These are phyloP conservation scores for Prunella vulgaris DNA, from an alignment of 257 asterid species.

Conservation along the genomic window DNA sequence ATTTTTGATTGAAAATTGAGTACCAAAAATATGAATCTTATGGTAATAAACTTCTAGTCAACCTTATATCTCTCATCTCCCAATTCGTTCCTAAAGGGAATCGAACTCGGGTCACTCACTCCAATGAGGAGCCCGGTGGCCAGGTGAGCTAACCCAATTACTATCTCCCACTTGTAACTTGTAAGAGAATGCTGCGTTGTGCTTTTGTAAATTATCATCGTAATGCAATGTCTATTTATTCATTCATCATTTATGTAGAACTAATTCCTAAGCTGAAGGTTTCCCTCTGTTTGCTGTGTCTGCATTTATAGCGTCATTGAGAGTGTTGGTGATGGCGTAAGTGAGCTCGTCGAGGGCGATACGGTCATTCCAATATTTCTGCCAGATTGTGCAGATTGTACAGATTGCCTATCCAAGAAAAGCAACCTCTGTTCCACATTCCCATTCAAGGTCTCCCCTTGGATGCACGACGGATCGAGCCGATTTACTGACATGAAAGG, in stretches of 20 bases:
- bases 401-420: constrained; percentile 70
- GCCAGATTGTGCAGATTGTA: constrained; percentile 71
- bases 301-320: constrained; percentile 53
- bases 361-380: constrained; percentile 68
- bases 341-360: constrained; percentile 54
- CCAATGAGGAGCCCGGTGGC: too few species aligned
- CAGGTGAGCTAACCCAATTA: too few species aligned
- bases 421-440: constrained; percentile 73
- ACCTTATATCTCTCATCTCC: too few species aligned
- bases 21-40: too few species aligned
- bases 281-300: constrained; percentile 12
- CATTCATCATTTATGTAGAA: not conserved
- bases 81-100: too few species aligned
- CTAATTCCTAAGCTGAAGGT: not conserved
- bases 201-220: too few species aligned
- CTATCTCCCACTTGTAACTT: too few species aligned
- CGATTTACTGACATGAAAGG: constrained; percentile 75
- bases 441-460: constrained; percentile 47
- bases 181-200: too few species aligned
- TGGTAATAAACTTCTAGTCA: too few species aligned
- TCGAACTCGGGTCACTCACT: too few species aligned
- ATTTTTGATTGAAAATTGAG: too few species aligned
- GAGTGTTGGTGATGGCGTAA: constrained; percentile 73
- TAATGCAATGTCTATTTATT: not conserved
- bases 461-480: constrained; percentile 70